These are phyloP conservation scores for Morella rubra DNA, from an alignment of 306 rosid genomes.

Conservation along the genomic window DNA sequence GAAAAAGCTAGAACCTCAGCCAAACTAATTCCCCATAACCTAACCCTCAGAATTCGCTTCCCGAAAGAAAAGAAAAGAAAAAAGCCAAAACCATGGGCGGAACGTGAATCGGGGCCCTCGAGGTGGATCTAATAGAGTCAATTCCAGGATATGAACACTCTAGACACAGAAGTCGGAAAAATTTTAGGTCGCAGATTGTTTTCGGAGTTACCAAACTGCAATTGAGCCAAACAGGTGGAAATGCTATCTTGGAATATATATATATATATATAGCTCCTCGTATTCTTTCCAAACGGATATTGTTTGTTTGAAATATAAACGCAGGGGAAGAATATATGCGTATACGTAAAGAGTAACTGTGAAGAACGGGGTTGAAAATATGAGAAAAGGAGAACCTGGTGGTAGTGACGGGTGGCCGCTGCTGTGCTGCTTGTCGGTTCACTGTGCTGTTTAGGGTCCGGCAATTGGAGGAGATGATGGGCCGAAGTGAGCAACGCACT, in stretches of 20 bases:
- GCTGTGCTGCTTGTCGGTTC: constrained; percentile 31
- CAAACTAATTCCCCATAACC: constrained; percentile 11
- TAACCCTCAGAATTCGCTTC: constrained; percentile 19
- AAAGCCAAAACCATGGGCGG: not conserved
- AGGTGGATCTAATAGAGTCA: constrained; percentile 39
- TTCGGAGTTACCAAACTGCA: not conserved
- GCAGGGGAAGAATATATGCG: not conserved
- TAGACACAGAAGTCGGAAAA: constrained; percentile 20
- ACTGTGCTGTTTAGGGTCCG: constrained; percentile 30
- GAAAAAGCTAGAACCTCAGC: not conserved
- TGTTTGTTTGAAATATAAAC: constrained; percentile 10
- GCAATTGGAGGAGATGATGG: constrained; percentile 45
- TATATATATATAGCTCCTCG: too few species aligned
- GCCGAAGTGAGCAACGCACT: constrained; percentile 33
- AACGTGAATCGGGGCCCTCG: constrained; percentile 30
- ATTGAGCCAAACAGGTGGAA: not conserved
- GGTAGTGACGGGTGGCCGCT: constrained; percentile 25
- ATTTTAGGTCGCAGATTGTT: constrained; percentile 16
- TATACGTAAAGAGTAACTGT: not conserved
- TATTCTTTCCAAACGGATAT: not conserved
- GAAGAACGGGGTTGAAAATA: not conserved
- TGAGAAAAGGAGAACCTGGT: constrained; percentile 38
- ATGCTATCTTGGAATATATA: not conserved
- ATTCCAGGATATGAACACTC: constrained; percentile 24
- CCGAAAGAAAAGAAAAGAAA: not conserved